Percentiles rank a stretch among this genome's conserved stretches.
These are phyloP conservation scores for Botryotinia calthae DNA, from an alignment of 2,329 filamentous ascomycete genomes.

Conservation along the genomic window DNA sequence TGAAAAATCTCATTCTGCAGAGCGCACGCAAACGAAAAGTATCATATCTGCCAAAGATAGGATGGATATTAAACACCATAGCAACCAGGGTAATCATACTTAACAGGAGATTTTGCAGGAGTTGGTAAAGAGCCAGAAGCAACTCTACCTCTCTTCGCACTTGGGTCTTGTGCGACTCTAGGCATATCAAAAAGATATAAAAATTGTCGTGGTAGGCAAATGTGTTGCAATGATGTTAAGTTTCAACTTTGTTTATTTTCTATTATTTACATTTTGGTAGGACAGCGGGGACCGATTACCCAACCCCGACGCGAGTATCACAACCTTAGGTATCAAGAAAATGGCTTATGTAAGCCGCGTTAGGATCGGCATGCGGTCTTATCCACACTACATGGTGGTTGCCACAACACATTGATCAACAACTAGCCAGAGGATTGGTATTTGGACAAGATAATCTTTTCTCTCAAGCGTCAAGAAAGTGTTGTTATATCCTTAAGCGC, in stretches of 20 bases:
- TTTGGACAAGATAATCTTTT: neutral
- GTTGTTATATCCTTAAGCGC: neutral
- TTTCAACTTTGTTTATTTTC: conserved; percentile 19
- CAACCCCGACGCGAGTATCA: neutral
- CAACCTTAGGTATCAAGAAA: neutral
- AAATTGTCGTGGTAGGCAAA: neutral
- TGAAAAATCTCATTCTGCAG: neutral
- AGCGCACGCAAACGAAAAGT: neutral
- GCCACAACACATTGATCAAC: neutral
- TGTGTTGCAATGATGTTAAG: neutral
- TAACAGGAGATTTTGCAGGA: conserved; percentile 40
- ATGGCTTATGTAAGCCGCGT: neutral
- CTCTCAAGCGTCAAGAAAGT: neutral
- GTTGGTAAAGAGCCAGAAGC: conserved; percentile 41
- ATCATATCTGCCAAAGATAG: conserved; percentile 12
- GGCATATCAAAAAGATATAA: conserved; percentile 45
- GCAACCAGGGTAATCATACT: conserved; percentile 31
- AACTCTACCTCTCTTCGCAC: conserved; percentile 42
- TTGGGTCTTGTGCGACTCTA: conserved; percentile 50
- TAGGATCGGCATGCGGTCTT: neutral
- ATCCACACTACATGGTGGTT: neutral
- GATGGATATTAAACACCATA: conserved; percentile 5
- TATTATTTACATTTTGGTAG: conserved; percentile 14
- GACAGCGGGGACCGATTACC: neutral
- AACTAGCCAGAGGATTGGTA: neutral